Conservation (phyloP, 2,329 filamentous ascomycete genomes). For the Tolypocladium capitatum region DNA sequence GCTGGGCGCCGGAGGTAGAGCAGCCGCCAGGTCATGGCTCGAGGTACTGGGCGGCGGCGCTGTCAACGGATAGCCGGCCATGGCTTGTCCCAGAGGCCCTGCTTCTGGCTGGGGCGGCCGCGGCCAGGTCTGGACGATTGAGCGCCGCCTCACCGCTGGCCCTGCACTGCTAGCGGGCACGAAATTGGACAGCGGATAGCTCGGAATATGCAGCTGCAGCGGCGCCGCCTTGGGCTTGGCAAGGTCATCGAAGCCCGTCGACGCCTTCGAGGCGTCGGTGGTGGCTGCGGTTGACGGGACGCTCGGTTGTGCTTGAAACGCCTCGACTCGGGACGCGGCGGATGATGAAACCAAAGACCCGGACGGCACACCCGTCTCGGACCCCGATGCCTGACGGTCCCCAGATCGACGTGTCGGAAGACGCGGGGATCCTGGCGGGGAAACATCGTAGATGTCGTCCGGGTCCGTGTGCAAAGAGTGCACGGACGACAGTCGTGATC, state of each 20-base stretch:
- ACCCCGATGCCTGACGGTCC: neutral
- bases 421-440: constrained; percentile 29
- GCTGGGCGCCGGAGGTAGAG: constrained; percentile 24
- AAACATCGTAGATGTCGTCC: constrained; percentile 33
- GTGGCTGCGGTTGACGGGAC: neutral
- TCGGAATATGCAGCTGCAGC: constrained; percentile 17
- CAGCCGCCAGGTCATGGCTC: constrained; percentile 18
- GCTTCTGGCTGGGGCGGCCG: constrained; percentile 14
- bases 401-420: constrained; percentile 3
- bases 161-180: constrained; percentile 6
- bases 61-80: constrained; percentile 25
- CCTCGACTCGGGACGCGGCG: neutral
- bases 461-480: constrained; percentile 10
- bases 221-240: constrained; percentile 1
- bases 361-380: constrained; percentile 4
- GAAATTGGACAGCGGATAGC: constrained; percentile 3
- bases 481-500: constrained; percentile 18
- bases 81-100: constrained; percentile 9
- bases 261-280: neutral
- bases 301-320: neutral
- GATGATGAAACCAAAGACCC: constrained; percentile 4
- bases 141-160: constrained; percentile 14
- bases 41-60: constrained; percentile 21
- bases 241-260: neutral
- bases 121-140: constrained; percentile 34